Evolutionary conservation across 2,329 filamentous ascomycete species (phyloP), one percentile per base, ranked within the genome.

Genomic region (Diaporthe helianthi): DNA sequence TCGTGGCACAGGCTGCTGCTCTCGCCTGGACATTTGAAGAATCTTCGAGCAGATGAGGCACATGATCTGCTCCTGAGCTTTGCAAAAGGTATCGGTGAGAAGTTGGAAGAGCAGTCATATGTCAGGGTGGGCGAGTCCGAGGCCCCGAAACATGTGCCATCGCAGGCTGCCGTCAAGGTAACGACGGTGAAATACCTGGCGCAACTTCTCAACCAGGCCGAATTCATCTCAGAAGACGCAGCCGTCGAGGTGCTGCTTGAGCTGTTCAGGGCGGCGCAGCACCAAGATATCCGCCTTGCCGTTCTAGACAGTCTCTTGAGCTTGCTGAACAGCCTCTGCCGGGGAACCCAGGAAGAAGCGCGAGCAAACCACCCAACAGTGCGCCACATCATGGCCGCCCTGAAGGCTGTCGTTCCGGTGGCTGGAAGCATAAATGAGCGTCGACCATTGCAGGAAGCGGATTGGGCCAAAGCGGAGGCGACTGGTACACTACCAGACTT

Each of bases 141-240:
- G 46, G 24, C 9, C 19, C 60, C 67, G 36, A 24, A 36, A n/a
- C 61, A 69, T 36, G 44, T 10, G 52, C 67, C 67, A 15, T 47
- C 61, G 2, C 33, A 58, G 44, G 55, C 67, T 19, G 46, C 55
- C n/a, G 67, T 69, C 17, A 69, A 69, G 61, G 61, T 69, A 22
- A 69, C 67, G 15, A 69, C 67, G 17, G 67, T 69, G 41, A 69
- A 69, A 38, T 69, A 69, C 33, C 61, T 69, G 7, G 67, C 67
- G 29, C 67, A 66, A 44, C 61, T 69, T 13, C 67, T 69, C 33
- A 66, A 69, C 51, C 52, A 69, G 1, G 61, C 67, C 12, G 52
- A 60, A 12, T 69, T 66, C 24, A 36, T 69, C 31, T 65, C 67
- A 15, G 36, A 51, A 31, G 61, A 66, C 9, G 47, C 67, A 6